These are phyloP conservation scores for Rhizoclosmatium sp. DNA, from an alignment of 192 early-diverging fungal genomes.

Conservation along the genomic window DNA sequence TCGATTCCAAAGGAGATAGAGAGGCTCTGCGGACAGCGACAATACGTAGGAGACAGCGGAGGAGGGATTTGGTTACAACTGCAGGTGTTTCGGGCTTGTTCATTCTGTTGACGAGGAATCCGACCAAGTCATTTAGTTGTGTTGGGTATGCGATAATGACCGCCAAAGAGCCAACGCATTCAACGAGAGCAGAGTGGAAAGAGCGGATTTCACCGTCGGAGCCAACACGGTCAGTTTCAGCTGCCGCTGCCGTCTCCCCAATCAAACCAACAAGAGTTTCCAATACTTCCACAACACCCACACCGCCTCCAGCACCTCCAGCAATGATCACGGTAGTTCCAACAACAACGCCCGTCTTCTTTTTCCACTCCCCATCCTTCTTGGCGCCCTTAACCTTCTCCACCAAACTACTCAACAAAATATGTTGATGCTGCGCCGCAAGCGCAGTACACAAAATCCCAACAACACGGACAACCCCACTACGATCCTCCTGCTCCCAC, in stretches of 20 bases:
- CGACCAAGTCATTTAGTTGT: conserved; percentile 51
- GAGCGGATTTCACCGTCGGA: neutral
- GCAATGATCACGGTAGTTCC: conserved; percentile 19
- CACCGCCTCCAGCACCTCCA: conserved; percentile 26
- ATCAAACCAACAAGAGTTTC: conserved; percentile 41
- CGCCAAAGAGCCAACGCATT: conserved; percentile 38
- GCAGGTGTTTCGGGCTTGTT: neutral
- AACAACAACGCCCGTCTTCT: conserved; percentile 34
- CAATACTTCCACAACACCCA: conserved; percentile 46
- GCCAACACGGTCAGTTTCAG: neutral
- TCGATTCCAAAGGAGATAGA: neutral
- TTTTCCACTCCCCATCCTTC: neutral
- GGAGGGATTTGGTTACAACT: neutral
- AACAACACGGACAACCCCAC: conserved; percentile 27
- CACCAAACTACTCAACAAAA: conserved; percentile 35
- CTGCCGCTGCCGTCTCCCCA: neutral
- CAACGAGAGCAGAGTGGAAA: conserved; percentile 31
- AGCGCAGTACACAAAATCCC: conserved; percentile 11
- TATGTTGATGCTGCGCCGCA: conserved; percentile 42
- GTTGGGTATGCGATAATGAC: conserved; percentile 44
- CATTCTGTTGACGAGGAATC: conserved; percentile 46
- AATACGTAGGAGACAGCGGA: conserved; percentile 10
- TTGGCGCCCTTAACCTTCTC: conserved; percentile 27
- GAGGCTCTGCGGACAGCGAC: conserved; percentile 17
- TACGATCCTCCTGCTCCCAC: conserved; percentile 9